These are phyloP conservation scores for Daldinia sp. DNA, from an alignment of 2,329 filamentous ascomycete genomes.

Conservation along the genomic window DNA sequence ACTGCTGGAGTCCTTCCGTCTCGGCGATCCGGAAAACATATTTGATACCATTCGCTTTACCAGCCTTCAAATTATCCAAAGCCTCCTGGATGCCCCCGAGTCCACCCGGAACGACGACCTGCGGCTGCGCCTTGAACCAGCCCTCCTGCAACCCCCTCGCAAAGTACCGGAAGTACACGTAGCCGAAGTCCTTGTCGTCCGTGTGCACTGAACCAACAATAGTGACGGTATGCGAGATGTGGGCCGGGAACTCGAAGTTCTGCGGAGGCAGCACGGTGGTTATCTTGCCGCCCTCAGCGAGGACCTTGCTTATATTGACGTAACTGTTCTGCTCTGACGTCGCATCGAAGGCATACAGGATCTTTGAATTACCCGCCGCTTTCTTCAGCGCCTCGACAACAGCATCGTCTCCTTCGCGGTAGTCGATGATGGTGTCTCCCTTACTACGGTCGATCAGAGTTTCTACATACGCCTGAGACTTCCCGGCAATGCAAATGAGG, in stretches of 20 bases:
- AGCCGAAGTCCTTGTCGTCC: conserved; percentile 42
- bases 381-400: conserved; percentile 54
- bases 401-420: conserved; percentile 63
- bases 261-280: conserved; percentile 50
- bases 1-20: conserved; percentile 38
- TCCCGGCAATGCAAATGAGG: conserved; percentile 66
- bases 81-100: conserved; percentile 49
- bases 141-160: conserved; percentile 48
- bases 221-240: conserved; percentile 34
- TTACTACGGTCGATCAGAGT: conserved; percentile 59
- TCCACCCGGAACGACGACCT: conserved; percentile 46
- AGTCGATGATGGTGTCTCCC: conserved; percentile 68
- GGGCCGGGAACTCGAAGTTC: conserved; percentile 43
- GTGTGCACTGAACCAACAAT: conserved; percentile 38
- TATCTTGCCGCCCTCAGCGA: conserved; percentile 51
- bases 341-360: conserved; percentile 65
- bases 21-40: conserved; percentile 51
- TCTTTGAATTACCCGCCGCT: conserved; percentile 50
- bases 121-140: conserved; percentile 52
- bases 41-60: conserved; percentile 55
- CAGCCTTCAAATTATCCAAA: conserved; percentile 47
- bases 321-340: conserved; percentile 61
- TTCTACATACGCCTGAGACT: conserved; percentile 59
- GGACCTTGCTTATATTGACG: conserved; percentile 54
- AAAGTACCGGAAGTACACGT: conserved; percentile 50